Evolutionary conservation across 2,329 filamentous ascomycete species (phyloP), one percentile per base, ranked within the genome.

Genomic region (Myrmaecium sp.): DNA sequence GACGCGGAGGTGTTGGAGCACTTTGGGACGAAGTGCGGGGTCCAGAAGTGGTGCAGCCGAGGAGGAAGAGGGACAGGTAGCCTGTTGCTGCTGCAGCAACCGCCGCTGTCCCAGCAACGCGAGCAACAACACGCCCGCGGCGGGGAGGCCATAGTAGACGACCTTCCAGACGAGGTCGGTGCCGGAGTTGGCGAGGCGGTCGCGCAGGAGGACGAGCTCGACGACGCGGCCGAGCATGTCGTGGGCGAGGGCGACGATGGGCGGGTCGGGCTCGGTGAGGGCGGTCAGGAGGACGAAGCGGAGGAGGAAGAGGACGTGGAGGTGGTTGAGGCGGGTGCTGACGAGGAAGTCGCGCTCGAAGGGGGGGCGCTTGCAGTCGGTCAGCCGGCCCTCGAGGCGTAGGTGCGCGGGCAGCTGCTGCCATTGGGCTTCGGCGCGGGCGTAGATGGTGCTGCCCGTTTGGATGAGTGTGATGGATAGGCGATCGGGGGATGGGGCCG

Each of bases 141-240:
- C 47, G n/a, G 49, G 38, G 1, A 52, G 33, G 6, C 47, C 47
- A 26, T 48, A 51, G 22, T 43, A 42, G 4, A 36, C 39, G n/a
- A 51, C 37, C 37, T 47, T 48, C 46, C 46, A 51, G 0, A 43
- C 35, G 14, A 49, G 34, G 4, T 37, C 34, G 4, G 42, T 50
- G 6, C 48, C 47, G 2, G 47, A 50, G 18, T 52, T 51, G 3
- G 36, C 43, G 3, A 51, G 29, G 2, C 36, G 34, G n/a, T 45
- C 37, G 21, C 40, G 36, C 4, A 44, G 33, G 3, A 52, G 25
- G 3, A 47, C 36, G 3, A 40, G 36, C 25, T 52, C 42, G 5
- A 42, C 39, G 3, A 44, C 40, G 1, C 50, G 24, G 5, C 32
- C 33, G 4, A 52, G 37, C 30, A 51, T 50, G 11, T 42, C 30